These are phyloP conservation scores for Soucietia sequanensis DNA, from an alignment of 805 yeast species.

Conservation along the genomic window DNA sequence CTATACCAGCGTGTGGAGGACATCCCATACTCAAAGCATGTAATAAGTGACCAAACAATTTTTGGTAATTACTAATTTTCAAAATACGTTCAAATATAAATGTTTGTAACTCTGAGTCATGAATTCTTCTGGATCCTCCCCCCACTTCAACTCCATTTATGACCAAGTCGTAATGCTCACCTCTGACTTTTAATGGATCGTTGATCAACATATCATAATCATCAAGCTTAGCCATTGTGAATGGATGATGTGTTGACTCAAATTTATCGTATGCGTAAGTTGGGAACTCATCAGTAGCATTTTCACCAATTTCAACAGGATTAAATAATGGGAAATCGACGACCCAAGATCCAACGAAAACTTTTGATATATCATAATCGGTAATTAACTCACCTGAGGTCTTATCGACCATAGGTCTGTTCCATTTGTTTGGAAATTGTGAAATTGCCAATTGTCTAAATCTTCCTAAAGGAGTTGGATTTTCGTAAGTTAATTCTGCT, in stretches of 20 bases:
- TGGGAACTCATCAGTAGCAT: slow-evolving; percentile 49
- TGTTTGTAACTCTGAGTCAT: slow-evolving; percentile 76
- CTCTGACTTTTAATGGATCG: slow-evolving; percentile 65
- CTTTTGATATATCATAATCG: slow-evolving; percentile 23
- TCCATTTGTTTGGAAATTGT: slow-evolving; percentile 50
- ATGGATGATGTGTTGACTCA: slow-evolving; percentile 93
- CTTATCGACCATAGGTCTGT: slow-evolving; percentile 31
- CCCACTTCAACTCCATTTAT: slow-evolving; percentile 95
- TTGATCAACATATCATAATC: slow-evolving; percentile 59
- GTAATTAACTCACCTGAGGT: slow-evolving; percentile 8
- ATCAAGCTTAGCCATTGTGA: slow-evolving; percentile 81
- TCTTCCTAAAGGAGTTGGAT: slow-evolving; percentile 92
- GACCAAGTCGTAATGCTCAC: slow-evolving; percentile 93
- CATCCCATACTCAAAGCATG: slow-evolving; percentile 85
- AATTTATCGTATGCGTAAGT: slow-evolving; percentile 46
- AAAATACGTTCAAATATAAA: slow-evolving; percentile 68
- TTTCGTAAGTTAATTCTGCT: slow-evolving; percentile 69
- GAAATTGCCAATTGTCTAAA: slow-evolving; percentile 73
- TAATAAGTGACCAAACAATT: slow-evolving; percentile 81
- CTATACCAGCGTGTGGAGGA: slow-evolving; percentile 98
- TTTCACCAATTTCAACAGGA: slow-evolving; percentile 52
- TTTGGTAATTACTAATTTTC: slow-evolving; percentile 54
- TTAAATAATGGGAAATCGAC: slow-evolving; percentile 90
- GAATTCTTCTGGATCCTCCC: slow-evolving; percentile 96
- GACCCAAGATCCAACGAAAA: slow-evolving; percentile 77